Percentiles rank a stretch among this genome's conserved stretches.
Evolutionary conservation across 164 flowering plant genomes (phyloP).

Genomic region (Aristolochia californica): DNA sequence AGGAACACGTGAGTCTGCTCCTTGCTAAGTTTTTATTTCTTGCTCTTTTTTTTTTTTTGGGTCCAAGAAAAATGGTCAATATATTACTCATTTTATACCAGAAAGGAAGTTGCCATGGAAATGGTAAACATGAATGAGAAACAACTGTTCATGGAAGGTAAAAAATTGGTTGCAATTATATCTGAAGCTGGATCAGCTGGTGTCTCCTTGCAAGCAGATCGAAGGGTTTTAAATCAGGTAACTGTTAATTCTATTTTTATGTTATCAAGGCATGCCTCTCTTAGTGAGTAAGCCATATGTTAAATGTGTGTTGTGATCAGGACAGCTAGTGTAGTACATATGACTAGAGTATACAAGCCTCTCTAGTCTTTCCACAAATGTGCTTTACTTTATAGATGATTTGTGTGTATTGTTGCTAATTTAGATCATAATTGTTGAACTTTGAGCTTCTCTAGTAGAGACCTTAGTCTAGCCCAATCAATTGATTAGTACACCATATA

Average conservation of each 20-base stretch:
- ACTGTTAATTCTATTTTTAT: neutral
- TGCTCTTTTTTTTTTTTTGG: neutral
- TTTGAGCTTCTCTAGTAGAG: no score
- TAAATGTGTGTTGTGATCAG: no score
- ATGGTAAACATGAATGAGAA: slow-evolving; percentile 99
- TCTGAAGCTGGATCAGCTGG: slow-evolving; percentile 99
- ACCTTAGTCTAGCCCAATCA: no score
- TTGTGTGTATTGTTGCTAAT: no score
- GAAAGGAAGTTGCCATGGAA: slow-evolving; percentile 93
- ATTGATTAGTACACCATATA: no score
- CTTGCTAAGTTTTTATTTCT: neutral
- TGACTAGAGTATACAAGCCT: neutral
- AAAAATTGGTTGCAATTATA: slow-evolving; percentile 83
- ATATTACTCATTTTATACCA: slow-evolving; percentile 13
- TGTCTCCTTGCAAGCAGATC: slow-evolving; percentile 95
- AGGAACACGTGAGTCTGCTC: slow-evolving; percentile 78
- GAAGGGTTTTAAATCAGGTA: slow-evolving; percentile 91
- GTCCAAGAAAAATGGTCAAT: no score
- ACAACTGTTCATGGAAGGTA: slow-evolving; percentile 90
- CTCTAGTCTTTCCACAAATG: neutral
- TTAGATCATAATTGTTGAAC: no score
- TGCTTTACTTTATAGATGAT: no score
- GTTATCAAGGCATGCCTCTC: neutral
- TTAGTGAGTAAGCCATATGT: no score
- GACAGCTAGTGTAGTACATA: no score